Evolutionary conservation across 208 protist genomes (phyloP), one percentile per base, ranked within the genome.

Genomic region (Phytomonas sp.): DNA sequence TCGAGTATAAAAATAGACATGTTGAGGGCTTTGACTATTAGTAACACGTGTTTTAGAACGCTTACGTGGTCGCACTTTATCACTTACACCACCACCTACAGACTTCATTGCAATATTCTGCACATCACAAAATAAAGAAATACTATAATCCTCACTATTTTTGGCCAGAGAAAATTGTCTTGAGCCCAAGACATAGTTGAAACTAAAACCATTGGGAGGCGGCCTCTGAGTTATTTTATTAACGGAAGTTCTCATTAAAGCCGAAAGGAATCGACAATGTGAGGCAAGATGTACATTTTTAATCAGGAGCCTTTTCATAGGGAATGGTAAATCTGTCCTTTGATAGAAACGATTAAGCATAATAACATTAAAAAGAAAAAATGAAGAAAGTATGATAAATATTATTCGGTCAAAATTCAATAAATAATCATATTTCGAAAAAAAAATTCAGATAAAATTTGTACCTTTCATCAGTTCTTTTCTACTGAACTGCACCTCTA

Each of bases 61-160:
- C 1, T 29, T 36, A 52, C 3, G 30, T 16, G 29, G 59, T 63
- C 42, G 70, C 29, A 2, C 34, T 29, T 11, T 42, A 2, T 14
- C 52, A 29, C 34, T 68, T 68, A 19, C n/a, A 26, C 72, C 65
- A 16, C 71, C 70, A 29, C 32, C 12, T 11, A 76, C 45, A 29
- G 66, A 31, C 23, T 73, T 70, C 14, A 73, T 37, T 4, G 12
- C 30, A 30, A 59, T n/a, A 66, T 66, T 77, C 49, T 66, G 62
- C 31, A 86, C 70, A 59, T 60, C 71, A 59, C 74, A 78, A 59
- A 69, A 64, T 29, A 73, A 63, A 29, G 70, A 69, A 6, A 69
- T 60, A 16, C 42, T 74, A 5, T 62, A 37, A 16, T 66, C 49
- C 4, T 60, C 69, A 26, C 29, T 0, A 11, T 16, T 29, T 8